Base-by-base conservation (phyloP, 2,329 filamentous ascomycete species). In the Sporothrix humicola region DNA sequence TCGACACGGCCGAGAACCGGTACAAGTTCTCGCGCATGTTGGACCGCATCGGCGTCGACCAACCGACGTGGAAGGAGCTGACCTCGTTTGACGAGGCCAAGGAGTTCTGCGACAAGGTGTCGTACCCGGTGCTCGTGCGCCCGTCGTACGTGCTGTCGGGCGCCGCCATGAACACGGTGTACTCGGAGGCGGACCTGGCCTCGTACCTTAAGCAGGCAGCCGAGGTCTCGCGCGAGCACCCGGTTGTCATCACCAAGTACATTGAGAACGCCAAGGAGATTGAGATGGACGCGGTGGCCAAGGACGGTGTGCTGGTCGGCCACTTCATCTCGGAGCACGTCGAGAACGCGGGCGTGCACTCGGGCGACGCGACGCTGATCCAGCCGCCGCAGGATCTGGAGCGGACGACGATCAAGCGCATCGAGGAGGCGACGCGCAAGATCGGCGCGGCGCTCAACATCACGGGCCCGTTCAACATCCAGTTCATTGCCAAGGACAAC, bases 191-290 rank as follows among this genome's bases (percentile, higher is more conserved):
- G 80, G 96, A 98, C 81, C 86, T 99, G 74, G 93, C 93, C 78
- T 91, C 87, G 79, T 98, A 97, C 82, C 87, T 99, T 61, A 89
- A 93, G 77, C 95, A 98, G 83, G 96, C 96, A 72, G 93, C 89
- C 7, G 95, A 97, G 77, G 96, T 99, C 65, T 98, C 96, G 6
- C 91, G 93, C 76, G 95, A 98, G 76, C 93, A 98, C 82, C 96
- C 96, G 0, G 96, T 99, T 12, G 96, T 99, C 75, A 98, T 99
- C 80, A 98, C 95, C 75, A 99, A 99, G 85, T 99, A 98, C 84
- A 98, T 99, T 77, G 96, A 99, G 86, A 96, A 97, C 77, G 96
- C 96, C 77, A 98, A 99, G 87, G 96, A 99, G 82, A 98, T 99
- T 76, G 96, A 99, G 83, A 98, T 99, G 96, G 96, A 99, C 79